Evolutionary conservation across 257 asterid genomes (phyloP).

Genomic region (Henckelia pumila): DNA sequence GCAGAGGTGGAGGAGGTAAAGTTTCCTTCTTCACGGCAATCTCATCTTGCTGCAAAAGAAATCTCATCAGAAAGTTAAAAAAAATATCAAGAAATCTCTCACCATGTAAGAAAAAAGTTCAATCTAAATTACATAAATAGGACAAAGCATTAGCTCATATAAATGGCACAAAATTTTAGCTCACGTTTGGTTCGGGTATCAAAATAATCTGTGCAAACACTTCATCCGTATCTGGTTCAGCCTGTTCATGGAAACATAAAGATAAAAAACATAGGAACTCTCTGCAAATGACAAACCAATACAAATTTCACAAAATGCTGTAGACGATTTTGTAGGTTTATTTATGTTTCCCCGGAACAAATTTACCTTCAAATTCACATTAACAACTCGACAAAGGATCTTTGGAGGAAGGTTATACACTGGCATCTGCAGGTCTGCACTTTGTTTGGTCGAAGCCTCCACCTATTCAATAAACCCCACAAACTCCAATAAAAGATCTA

Average conservation of each 20-base stretch:
- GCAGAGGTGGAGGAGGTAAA: conserved; percentile 36
- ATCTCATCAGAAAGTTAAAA: conserved; percentile 5
- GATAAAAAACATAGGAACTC: not conserved
- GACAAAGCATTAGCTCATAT: not conserved
- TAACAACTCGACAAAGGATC: conserved; percentile 81
- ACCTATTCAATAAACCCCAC: conserved; percentile 48
- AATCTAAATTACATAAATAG: not conserved
- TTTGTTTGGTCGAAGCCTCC: conserved; percentile 94
- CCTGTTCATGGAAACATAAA: conserved; percentile 40
- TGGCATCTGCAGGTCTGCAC: conserved; percentile 93
- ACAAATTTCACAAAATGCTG: not conserved
- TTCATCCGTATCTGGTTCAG: conserved; percentile 96
- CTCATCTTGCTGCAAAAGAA: conserved; percentile 47
- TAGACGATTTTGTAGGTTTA: not conserved
- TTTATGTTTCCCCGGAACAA: too few relatives aligned
- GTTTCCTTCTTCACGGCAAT: conserved; percentile 45
- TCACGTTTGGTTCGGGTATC: conserved; percentile 76
- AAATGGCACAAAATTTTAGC: conserved; percentile 22
- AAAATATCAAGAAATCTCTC: not conserved
- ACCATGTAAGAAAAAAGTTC: not conserved
- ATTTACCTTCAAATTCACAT: conserved; percentile 75
- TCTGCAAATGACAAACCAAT: not conserved
- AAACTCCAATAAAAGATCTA: conserved; percentile 18
- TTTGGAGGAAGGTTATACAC: conserved; percentile 82
- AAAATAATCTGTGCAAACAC: conserved; percentile 91